A percentile compares a stretch with the other conserved stretches of the same genome.
Conservation (phyloP, 1,139 yeast species). For the Suhomyces bokatorum region DNA sequence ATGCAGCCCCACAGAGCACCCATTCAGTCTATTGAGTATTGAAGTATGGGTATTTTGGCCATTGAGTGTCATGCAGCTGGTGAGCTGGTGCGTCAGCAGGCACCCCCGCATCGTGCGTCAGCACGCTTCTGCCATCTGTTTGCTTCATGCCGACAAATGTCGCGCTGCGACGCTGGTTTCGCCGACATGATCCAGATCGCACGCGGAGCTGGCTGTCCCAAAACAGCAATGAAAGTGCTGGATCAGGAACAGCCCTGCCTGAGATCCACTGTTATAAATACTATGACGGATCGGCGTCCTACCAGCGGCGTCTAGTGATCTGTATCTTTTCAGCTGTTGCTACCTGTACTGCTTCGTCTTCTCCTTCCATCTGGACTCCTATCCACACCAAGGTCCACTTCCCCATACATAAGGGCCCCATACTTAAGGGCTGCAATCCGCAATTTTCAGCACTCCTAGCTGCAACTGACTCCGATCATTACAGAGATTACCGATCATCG, state of each 20-base stretch:
- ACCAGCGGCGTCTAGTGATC: neutral
- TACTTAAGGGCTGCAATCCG: too few relatives aligned
- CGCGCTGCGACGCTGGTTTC: slow-evolving; percentile 8
- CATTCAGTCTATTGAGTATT: too few relatives aligned
- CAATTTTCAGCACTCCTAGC: too few relatives aligned
- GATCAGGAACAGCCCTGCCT: slow-evolving; percentile 9
- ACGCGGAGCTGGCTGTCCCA: slow-evolving; percentile 14
- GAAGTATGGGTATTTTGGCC: too few relatives aligned
- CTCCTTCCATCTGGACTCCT: neutral
- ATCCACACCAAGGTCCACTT: too few relatives aligned
- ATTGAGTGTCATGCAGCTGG: too few relatives aligned
- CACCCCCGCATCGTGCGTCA: neutral
- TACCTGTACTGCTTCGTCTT: neutral
- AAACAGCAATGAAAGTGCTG: slow-evolving; percentile 13
- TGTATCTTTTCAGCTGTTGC: neutral
- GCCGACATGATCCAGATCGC: slow-evolving; percentile 11
- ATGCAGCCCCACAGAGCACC: too few relatives aligned
- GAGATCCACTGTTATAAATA: slow-evolving; percentile 11
- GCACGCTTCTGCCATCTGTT: neutral
- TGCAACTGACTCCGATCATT: too few relatives aligned
- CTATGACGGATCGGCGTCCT: slow-evolving; percentile 6
- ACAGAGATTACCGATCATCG: too few relatives aligned
- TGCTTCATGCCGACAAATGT: neutral
- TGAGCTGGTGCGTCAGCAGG: too few relatives aligned
- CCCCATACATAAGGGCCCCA: too few relatives aligned